phyloP scores from a whole-genome alignment of 768 basidiomycete genomes.

The Auriscalpium vulgare region DNA sequence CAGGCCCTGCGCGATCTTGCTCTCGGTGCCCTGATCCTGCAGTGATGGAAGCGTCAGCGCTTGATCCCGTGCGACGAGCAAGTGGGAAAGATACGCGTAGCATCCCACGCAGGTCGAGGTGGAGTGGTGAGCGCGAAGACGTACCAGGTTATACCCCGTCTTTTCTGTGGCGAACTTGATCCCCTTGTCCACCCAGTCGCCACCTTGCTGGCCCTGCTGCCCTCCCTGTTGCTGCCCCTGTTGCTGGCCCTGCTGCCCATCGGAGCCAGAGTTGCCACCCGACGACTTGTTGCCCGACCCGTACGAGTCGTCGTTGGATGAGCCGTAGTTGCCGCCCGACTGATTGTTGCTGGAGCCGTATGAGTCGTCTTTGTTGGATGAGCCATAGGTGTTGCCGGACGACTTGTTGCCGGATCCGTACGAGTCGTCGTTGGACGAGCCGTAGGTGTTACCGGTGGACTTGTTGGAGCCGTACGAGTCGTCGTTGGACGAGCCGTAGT shows the following conservation, averaged over 20 bases:
- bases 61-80: neutral
- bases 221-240: constrained; percentile 11
- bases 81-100: too few relatives aligned
- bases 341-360: neutral
- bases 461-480: constrained; percentile 6
- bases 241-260: constrained; percentile 17
- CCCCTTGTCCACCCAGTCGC: constrained; percentile 32
- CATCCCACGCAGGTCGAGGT: neutral
- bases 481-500: constrained; percentile 10
- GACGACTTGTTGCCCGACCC: neutral
- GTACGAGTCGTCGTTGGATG: constrained; percentile 13
- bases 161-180: constrained; percentile 28
- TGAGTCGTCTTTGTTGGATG: constrained; percentile 8
- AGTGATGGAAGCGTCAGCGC: neutral
- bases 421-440: constrained; percentile 4
- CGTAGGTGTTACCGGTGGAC: constrained; percentile 9
- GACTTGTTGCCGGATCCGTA: constrained; percentile 20
- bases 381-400: constrained; percentile 16
- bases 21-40: constrained; percentile 28
- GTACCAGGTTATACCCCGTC: constrained; percentile 38
- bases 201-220: constrained; percentile 25
- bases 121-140: constrained; percentile 14
- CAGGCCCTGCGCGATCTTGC: constrained; percentile 31
- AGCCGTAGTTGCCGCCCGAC: constrained; percentile 8
- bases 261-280: constrained; percentile 11